Evolutionary conservation across 2,329 filamentous ascomycete genomes (phyloP), one percentile per base, ranked within the genome.

Genomic region (Ilyonectria mors-panacis): DNA sequence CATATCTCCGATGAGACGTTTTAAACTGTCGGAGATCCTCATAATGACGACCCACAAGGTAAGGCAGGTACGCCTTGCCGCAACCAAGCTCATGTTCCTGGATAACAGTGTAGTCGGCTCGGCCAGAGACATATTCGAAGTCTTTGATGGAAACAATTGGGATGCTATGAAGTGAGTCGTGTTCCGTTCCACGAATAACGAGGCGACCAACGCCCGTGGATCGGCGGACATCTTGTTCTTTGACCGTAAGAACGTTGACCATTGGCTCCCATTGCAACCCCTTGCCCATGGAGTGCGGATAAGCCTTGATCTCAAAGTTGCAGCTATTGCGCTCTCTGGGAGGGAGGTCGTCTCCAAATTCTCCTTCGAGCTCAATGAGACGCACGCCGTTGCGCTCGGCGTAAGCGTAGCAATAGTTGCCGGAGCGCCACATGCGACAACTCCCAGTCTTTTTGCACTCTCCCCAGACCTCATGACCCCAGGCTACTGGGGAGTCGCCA

Each of bases 271-370:
- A 60, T 17, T 65, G 56, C 2, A 65, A 50, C 2, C 63, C 51
- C 1, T 50, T 65, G 12, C 57, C 63, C 19, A 30, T 33, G 4
- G 63, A 51, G 13, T 53, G 7, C 3, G 63, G 58, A 8, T 53
- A 62, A 7, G 58, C 58, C 28, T 66, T 66, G 10, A 57, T 54
- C 58, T 66, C 63, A 6, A 57, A 58, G n/a, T 57, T 26, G 39
- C 47, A 23, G 9, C 17, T 9, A 8, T 47, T 13, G 19, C 28
- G 26, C 2, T 17, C n/a, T 4, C 33, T 21, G 37, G 44, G 17
- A 17, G 42, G 19, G 6, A 53, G 45, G 7, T 58, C 50, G 15
- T 63, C 53, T 13, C 48, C 50, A 39, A 66, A 62, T 9, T 58
- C 37, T n/a, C 37, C 63, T 47, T 66, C 44, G 1, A 66, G 13